Evolutionary conservation across 495 filamentous ascomycete species (phyloP).

Genomic region (Pyrenula aspistea): DNA sequence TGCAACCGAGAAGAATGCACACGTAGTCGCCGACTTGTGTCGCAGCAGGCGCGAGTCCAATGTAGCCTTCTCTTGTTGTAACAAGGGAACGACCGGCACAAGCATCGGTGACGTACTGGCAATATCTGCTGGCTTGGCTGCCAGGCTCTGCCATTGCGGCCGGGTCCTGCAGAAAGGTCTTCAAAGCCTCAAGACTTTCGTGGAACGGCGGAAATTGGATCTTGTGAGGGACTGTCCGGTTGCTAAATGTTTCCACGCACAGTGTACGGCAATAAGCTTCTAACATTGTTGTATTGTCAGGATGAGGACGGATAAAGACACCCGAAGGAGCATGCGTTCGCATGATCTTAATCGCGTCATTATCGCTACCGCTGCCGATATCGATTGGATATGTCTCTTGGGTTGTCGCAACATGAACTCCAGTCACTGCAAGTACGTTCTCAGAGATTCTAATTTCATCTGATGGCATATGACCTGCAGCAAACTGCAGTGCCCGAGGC

Average conservation of each 20-base stretch:
- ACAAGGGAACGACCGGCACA: neutral
- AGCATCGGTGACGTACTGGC: neutral
- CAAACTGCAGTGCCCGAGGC: neutral
- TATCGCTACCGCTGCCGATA: neutral
- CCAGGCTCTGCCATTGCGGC: neutral
- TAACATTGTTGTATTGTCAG: neutral
- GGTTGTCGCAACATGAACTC: neutral
- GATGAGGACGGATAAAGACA: neutral
- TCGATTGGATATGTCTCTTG: neutral
- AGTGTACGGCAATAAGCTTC: neutral
- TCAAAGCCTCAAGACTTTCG: neutral
- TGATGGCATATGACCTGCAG: neutral
- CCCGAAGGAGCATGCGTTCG: neutral
- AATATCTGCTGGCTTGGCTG: neutral
- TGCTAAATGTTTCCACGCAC: neutral
- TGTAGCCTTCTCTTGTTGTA: neutral
- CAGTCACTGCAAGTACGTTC: neutral
- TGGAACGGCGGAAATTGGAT: neutral
- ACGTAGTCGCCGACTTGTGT: constrained; percentile 4
- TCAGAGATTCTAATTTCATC: neutral
- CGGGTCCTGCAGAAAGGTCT: neutral
- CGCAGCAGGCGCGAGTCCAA: neutral
- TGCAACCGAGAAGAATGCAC: constrained; percentile 6
- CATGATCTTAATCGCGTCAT: neutral
- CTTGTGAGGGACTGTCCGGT: neutral